Percentiles rank a stretch among this genome's conserved stretches.
phyloP scores from a whole-genome alignment of 1,284 basidiomycete species.

The Cryptococcus sp. region DNA sequence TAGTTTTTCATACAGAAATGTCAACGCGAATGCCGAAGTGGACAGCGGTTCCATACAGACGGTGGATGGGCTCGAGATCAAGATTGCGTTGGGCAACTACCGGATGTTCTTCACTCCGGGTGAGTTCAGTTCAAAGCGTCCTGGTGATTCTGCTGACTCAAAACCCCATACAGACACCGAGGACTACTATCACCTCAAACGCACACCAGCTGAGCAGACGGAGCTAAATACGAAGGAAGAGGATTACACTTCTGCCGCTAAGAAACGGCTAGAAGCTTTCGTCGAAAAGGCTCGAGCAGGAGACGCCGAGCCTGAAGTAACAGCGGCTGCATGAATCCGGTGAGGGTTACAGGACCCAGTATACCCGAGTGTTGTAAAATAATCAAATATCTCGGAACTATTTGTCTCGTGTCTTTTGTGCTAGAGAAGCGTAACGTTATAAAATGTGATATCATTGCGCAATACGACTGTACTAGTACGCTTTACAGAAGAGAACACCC shows the following conservation, averaged over 20 bases:
- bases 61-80: constrained; percentile 60
- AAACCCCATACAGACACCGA: constrained; percentile 32
- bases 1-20: constrained; percentile 8
- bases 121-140: constrained; percentile 14
- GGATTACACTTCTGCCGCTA: constrained; percentile 14
- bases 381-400: too few species aligned
- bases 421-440: too few species aligned
- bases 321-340: not conserved
- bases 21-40: constrained; percentile 13
- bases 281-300: constrained; percentile 23
- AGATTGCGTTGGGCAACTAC: constrained; percentile 67
- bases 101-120: constrained; percentile 70
- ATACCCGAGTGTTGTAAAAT: too few species aligned
- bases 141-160: not conserved
- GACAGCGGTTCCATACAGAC: constrained; percentile 29
- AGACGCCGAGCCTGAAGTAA: not conserved
- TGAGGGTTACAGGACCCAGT: too few species aligned
- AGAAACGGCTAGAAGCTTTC: constrained; percentile 29
- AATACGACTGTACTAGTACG: too few species aligned
- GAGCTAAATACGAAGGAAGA: constrained; percentile 20
- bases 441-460: too few species aligned
- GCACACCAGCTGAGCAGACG: constrained; percentile 10
- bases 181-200: constrained; percentile 43
- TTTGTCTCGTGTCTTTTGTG: too few species aligned
- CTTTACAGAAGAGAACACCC: too few species aligned